Evolutionary conservation across 1,284 basidiomycete species (phyloP).

Genomic region (Cutaneotrichosporon sp.): DNA sequence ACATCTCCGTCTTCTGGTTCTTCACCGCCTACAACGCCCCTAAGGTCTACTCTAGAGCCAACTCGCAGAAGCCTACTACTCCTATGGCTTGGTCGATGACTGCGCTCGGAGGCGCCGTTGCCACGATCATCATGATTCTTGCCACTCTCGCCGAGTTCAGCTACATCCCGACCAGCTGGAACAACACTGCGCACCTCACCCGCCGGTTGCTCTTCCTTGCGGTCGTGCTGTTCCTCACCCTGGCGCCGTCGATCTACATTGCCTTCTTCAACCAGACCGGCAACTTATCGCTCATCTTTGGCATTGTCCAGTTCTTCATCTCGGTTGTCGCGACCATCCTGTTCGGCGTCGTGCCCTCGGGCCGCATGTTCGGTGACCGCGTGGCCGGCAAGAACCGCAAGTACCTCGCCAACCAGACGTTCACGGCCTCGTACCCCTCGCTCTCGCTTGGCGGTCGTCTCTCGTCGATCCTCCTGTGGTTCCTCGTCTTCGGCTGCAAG

Average conservation of each 20-base stretch:
- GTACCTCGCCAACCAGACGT: constrained; percentile 92
- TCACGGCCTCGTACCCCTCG: constrained; percentile 86
- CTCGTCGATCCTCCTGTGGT: constrained; percentile 77
- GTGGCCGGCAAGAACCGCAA: constrained; percentile 90
- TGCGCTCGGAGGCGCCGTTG: constrained; percentile 85
- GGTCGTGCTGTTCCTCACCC: constrained; percentile 79
- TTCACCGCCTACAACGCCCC: constrained; percentile 95
- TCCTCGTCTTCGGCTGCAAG: constrained; percentile 90
- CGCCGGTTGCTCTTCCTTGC: constrained; percentile 81
- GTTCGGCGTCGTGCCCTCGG: constrained; percentile 85
- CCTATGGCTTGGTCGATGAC: constrained; percentile 79
- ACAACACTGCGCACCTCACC: constrained; percentile 90
- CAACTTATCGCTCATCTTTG: constrained; percentile 73
- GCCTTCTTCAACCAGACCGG: constrained; percentile 70
- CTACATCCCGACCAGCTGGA: constrained; percentile 96
- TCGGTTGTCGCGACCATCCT: constrained; percentile 76
- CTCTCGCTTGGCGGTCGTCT: constrained; percentile 64
- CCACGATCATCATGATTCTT: constrained; percentile 87
- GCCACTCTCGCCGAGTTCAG: constrained; percentile 91
- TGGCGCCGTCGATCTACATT: constrained; percentile 88
- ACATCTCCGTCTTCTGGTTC: constrained; percentile 88
- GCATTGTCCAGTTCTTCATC: constrained; percentile 89
- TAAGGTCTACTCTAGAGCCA: constrained; percentile 71
- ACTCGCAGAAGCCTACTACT: constrained; percentile 31
- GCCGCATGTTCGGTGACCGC: constrained; percentile 85